Evolutionary conservation across 1,284 basidiomycete genomes (phyloP).

Genomic region (Ganoderma leucocontextum): DNA sequence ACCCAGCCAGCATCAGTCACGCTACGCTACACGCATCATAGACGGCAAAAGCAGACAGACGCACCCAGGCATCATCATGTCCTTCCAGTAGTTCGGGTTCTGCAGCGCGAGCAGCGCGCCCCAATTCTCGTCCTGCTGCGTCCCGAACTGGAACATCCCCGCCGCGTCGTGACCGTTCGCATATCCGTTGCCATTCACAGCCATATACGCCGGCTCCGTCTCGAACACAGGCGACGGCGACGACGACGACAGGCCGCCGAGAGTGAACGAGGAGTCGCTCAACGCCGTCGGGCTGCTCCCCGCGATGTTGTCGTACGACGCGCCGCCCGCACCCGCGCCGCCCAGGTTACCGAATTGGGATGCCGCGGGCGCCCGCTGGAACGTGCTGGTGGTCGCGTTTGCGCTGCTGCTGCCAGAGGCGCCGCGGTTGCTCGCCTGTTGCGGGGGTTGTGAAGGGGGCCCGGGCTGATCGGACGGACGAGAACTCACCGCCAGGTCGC

Average conservation of each 20-base stretch:
- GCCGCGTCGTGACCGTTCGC: conserved; percentile 8
- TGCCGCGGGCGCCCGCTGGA: neutral
- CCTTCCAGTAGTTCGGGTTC: conserved; percentile 75
- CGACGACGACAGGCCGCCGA: conserved; percentile 28
- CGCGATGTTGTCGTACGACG: conserved; percentile 23
- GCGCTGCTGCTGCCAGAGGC: neutral
- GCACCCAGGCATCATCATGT: conserved; percentile 85
- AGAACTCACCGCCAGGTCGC: conserved; percentile 61
- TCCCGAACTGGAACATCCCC: conserved; percentile 36
- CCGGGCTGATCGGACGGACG: conserved; percentile 45
- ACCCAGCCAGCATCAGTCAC: neutral
- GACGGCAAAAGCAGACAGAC: conserved; percentile 18
- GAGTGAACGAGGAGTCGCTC: conserved; percentile 28
- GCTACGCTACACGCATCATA: neutral
- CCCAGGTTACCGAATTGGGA: conserved; percentile 21
- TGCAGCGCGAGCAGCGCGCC: conserved; percentile 78
- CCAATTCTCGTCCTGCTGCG: conserved; percentile 55
- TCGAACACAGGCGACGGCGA: conserved; percentile 36
- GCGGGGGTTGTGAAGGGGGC: conserved; percentile 29
- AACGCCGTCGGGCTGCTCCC: conserved; percentile 30
- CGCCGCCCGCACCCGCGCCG: conserved; percentile 10
- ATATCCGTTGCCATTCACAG: conserved; percentile 31
- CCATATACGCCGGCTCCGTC: conserved; percentile 35
- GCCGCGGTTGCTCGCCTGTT: conserved; percentile 22
- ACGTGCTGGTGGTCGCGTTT: neutral